These are phyloP conservation scores for Aspergillus heteromorphus DNA, from an alignment of 495 filamentous ascomycete genomes.

Conservation along the genomic window DNA sequence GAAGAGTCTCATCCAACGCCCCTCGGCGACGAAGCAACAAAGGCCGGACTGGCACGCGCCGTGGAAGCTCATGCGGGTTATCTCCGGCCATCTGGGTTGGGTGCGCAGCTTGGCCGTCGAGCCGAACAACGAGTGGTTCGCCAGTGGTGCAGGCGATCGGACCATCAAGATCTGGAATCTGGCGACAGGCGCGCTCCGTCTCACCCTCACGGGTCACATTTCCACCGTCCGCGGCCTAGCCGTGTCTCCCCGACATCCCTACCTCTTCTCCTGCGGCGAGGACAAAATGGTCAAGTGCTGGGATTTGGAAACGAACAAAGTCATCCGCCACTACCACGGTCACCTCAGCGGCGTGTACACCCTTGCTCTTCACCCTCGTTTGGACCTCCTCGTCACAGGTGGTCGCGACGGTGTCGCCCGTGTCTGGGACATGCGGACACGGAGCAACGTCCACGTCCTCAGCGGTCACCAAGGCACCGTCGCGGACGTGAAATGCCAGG, in stretches of 20 bases:
- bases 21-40: conserved; percentile 63
- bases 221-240: conserved; percentile 91
- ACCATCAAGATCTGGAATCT: conserved; percentile 99
- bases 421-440: conserved; percentile 98
- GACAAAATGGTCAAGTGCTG: conserved; percentile 99
- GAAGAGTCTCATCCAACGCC: conserved; percentile 59
- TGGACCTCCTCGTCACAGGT: conserved; percentile 92
- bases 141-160: conserved; percentile 88
- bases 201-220: conserved; percentile 96
- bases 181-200: conserved; percentile 69
- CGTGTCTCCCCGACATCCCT: conserved; percentile 89
- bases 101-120: conserved; percentile 87
- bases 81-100: conserved; percentile 96
- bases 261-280: conserved; percentile 95
- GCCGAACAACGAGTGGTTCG: conserved; percentile 97
- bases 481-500: conserved; percentile 84
- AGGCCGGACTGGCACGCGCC: conserved; percentile 93
- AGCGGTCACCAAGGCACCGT: conserved; percentile 86
- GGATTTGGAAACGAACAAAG: conserved; percentile 98
- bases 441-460: conserved; percentile 91
- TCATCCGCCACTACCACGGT: conserved; percentile 97
- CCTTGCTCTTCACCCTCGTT: conserved; percentile 80
- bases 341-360: conserved; percentile 96
- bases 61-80: conserved; percentile 98
- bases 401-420: conserved; percentile 90